Conservation (phyloP, 495 filamentous ascomycete genomes). For the Jackrogersella multiformis region DNA sequence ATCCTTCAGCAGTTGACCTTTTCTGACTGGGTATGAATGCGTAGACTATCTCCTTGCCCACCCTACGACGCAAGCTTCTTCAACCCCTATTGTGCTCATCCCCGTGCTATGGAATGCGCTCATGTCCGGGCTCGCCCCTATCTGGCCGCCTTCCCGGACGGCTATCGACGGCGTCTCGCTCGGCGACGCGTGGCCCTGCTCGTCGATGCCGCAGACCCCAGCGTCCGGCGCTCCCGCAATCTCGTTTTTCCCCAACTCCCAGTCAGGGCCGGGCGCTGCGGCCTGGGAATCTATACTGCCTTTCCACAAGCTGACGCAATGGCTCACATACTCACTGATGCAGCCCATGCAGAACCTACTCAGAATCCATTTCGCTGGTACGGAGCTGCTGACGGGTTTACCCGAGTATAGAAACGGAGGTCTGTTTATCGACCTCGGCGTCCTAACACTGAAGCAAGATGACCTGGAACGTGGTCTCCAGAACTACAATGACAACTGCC, state of each 20-base stretch:
- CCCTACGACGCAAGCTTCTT: conserved; percentile 84
- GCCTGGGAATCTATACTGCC: conserved; percentile 95
- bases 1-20: not conserved
- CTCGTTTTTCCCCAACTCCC: conserved; percentile 57
- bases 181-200: conserved; percentile 95
- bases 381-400: conserved; percentile 80
- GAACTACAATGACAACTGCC: conserved; percentile 76
- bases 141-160: conserved; percentile 92
- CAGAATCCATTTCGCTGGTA: conserved; percentile 78
- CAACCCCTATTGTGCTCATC: conserved; percentile 86
- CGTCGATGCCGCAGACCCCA: conserved; percentile 77
- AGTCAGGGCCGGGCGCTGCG: conserved; percentile 55
- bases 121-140: conserved; percentile 84
- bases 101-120: conserved; percentile 90
- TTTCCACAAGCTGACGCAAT: conserved; percentile 92
- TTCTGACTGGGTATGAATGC: conserved; percentile 23
- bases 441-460: conserved; percentile 75
- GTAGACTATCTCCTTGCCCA: conserved; percentile 93
- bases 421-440: conserved; percentile 81
- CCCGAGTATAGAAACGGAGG: conserved; percentile 92
- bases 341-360: conserved; percentile 84
- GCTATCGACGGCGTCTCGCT: conserved; percentile 88
- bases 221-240: conserved; percentile 53
- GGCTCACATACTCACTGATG: conserved; percentile 89
- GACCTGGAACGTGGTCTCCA: conserved; percentile 73